Percentiles rank a stretch among this genome's conserved stretches.
These are phyloP conservation scores for Juncus effusus DNA, from an alignment of 176 grass and related monocot species.

Conservation along the genomic window DNA sequence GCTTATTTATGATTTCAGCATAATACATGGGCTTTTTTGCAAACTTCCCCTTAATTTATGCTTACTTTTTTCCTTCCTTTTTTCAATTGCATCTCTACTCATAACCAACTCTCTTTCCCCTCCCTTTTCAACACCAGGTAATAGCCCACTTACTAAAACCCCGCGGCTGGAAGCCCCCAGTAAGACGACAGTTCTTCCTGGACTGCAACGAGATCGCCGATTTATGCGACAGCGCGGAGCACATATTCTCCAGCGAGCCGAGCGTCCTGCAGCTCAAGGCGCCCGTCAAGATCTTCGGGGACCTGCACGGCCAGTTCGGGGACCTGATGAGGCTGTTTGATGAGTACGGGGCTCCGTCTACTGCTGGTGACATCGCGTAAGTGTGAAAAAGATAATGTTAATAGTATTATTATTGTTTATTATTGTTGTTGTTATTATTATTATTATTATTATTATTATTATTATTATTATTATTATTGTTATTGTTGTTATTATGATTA, in stretches of 20 bases:
- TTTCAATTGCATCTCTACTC: too few species aligned
- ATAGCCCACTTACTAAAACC: slow-evolving; percentile 90
- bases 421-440: slow-evolving; percentile 3
- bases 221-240: slow-evolving; percentile 88
- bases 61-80: too few species aligned
- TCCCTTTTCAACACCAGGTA: slow-evolving; percentile 39
- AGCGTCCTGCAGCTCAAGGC: slow-evolving; percentile 93
- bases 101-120: neutral
- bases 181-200: slow-evolving; percentile 88
- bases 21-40: neutral
- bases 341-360: slow-evolving; percentile 98
- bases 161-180: slow-evolving; percentile 94
- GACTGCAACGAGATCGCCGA: slow-evolving; percentile 99
- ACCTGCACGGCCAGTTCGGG: slow-evolving; percentile 97
- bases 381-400: slow-evolving; percentile 23
- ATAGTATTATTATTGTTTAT: slow-evolving; percentile 6
- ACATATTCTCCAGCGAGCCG: slow-evolving; percentile 94
- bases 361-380: slow-evolving; percentile 94
- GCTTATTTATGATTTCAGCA: too few species aligned
- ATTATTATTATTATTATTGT: neutral
- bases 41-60: too few species aligned
- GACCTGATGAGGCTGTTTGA: slow-evolving; percentile 97
- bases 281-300: slow-evolving; percentile 95
- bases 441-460: slow-evolving; percentile 12
- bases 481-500: too few species aligned